Percentiles rank a stretch among this genome's conserved stretches.
Evolutionary conservation across 2,329 filamentous ascomycete species (phyloP).

Genomic region (Fusarium euwallaceae): DNA sequence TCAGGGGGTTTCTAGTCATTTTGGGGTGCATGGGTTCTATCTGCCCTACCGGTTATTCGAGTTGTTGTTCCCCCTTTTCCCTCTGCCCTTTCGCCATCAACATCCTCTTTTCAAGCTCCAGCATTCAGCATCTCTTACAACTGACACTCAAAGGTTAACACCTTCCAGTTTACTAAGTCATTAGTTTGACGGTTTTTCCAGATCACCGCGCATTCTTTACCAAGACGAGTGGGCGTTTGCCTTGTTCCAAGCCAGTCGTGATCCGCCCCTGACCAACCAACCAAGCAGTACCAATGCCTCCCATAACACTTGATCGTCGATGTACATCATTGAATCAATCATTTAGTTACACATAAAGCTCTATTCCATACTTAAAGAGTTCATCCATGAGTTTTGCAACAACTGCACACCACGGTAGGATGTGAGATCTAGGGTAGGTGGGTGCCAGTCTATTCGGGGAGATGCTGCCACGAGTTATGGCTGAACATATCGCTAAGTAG

Average conservation of each 20-base stretch:
- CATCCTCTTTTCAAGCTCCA: background rate
- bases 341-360: background rate
- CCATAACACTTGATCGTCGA: background rate
- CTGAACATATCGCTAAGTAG: background rate
- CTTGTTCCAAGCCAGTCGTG: background rate
- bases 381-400: background rate
- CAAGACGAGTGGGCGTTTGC: background rate
- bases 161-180: background rate
- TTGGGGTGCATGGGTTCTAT: background rate
- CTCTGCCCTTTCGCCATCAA: background rate
- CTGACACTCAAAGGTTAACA: no score
- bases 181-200: no score
- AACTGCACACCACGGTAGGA: background rate
- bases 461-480: background rate
- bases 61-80: background rate
- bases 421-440: background rate
- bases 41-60: background rate
- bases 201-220: background rate
- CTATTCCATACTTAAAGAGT: no score
- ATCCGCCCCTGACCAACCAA: background rate
- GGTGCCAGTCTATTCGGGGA: no score
- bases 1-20: background rate
- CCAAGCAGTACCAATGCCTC: background rate
- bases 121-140: background rate
- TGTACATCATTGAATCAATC: no score